These are phyloP conservation scores for Boechera retrofracta DNA, from an alignment of 345 rosid species.

Conservation along the genomic window DNA sequence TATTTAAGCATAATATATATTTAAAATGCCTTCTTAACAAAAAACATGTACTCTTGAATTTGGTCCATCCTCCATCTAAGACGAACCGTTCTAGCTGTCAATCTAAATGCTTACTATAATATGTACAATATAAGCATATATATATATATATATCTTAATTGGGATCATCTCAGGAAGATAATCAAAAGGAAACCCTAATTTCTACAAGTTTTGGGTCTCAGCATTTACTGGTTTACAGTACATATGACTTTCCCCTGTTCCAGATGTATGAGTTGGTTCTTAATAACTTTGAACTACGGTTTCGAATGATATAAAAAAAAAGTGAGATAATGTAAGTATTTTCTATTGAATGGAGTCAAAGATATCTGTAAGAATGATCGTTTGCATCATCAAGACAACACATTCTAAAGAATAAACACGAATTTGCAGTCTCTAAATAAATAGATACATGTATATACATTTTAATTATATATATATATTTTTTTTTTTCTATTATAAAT, in stretches of 20 bases:
- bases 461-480: neutral
- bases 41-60: conserved; percentile 24
- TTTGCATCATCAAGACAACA: neutral
- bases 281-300: neutral
- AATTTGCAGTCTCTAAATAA: neutral
- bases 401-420: neutral
- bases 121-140: conserved; percentile 4
- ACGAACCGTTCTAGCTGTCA: conserved; percentile 38
- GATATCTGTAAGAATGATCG: neutral
- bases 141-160: neutral
- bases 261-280: conserved; percentile 9
- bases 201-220: neutral
- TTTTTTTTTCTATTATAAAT: too few relatives aligned
- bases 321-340: neutral
- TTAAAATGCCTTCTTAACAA: conserved; percentile 6
- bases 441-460: neutral
- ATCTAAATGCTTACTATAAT: conserved; percentile 9
- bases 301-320: neutral
- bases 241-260: neutral
- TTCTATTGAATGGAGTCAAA: conserved; percentile 4
- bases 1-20: conserved; percentile 9
- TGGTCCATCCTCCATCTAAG: conserved; percentile 39
- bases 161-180: neutral
- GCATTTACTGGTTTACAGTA: neutral
- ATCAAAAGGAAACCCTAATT: conserved; percentile 3